Conservation (phyloP, 2,329 filamentous ascomycete species). For the Arthrobotrys iridis region DNA sequence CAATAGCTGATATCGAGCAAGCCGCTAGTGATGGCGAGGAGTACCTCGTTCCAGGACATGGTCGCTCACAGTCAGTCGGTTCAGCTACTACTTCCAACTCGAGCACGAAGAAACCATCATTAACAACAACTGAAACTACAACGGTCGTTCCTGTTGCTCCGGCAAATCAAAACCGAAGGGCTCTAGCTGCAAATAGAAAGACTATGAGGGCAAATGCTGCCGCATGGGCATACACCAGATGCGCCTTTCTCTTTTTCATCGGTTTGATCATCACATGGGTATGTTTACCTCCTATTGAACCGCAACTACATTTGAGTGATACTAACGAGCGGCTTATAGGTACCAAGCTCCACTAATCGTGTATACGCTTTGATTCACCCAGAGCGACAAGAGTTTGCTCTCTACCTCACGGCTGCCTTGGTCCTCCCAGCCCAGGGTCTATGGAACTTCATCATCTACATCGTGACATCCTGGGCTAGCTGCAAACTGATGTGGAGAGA, state of each 20-base stretch:
- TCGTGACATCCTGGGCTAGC: conserved; percentile 74
- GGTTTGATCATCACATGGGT: conserved; percentile 77
- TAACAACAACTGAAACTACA: conserved; percentile 22
- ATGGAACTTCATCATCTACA: conserved; percentile 84
- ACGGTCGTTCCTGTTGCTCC: conserved; percentile 30
- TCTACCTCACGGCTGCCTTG: conserved; percentile 76
- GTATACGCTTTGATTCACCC: conserved; percentile 74
- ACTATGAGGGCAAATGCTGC: conserved; percentile 70
- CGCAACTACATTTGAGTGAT: background rate
- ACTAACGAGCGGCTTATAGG: conserved; percentile 48
- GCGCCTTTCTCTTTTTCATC: conserved; percentile 75
- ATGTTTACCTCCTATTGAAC: conserved; percentile 5
- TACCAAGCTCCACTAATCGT: conserved; percentile 80
- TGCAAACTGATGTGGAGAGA: conserved; percentile 66
- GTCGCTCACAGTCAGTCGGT: conserved; percentile 10
- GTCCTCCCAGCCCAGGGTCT: conserved; percentile 84
- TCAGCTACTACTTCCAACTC: conserved; percentile 19
- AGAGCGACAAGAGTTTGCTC: conserved; percentile 66
- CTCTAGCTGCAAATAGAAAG: conserved; percentile 60
- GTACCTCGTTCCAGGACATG: conserved; percentile 14
- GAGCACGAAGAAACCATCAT: conserved; percentile 28
- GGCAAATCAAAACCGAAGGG: conserved; percentile 53
- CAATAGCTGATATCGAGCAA: conserved; percentile 17
- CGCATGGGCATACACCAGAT: conserved; percentile 76
- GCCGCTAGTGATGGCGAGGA: conserved; percentile 23